phyloP scores from a whole-genome alignment of 2,329 filamentous ascomycete genomes.

The Fusarium sp. region DNA sequence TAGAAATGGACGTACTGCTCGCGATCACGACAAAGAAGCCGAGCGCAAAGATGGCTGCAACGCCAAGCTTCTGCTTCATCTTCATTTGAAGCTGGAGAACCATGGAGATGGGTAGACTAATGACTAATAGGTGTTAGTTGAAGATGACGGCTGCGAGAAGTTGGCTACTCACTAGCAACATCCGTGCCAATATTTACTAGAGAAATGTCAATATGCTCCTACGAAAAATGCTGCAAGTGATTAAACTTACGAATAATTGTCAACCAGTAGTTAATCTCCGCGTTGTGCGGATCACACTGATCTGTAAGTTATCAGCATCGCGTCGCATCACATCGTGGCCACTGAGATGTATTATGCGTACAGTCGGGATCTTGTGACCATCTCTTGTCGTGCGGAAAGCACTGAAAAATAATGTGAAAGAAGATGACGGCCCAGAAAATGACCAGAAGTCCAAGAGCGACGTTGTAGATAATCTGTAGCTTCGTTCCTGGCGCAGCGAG shows the following conservation, averaged over 20 bases:
- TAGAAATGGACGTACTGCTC: slow-evolving; percentile 39
- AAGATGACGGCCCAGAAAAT: slow-evolving; percentile 51
- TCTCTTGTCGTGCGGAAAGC: slow-evolving; percentile 50
- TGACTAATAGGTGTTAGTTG: slow-evolving; percentile 36
- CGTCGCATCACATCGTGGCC: not conserved
- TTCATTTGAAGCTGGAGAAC: slow-evolving; percentile 51
- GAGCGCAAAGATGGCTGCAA: slow-evolving; percentile 48
- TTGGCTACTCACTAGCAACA: slow-evolving; percentile 31
- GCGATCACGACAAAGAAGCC: slow-evolving; percentile 49
- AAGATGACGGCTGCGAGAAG: fast-evolving
- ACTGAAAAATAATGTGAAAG: slow-evolving; percentile 55
- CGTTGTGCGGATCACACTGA: slow-evolving; percentile 33
- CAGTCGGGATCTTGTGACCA: slow-evolving; percentile 47
- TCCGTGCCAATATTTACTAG: slow-evolving; percentile 40
- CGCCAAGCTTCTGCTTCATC: slow-evolving; percentile 49
- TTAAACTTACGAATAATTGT: slow-evolving; percentile 32
- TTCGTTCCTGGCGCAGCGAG: slow-evolving; percentile 52
- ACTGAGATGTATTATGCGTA: slow-evolving; percentile 1
- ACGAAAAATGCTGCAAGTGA: fast-evolving
- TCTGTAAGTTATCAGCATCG: slow-evolving; percentile 21
- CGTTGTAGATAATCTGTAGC: slow-evolving; percentile 53
- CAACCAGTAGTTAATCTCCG: slow-evolving; percentile 40
- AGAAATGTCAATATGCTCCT: not conserved
- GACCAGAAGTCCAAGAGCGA: slow-evolving; percentile 47
- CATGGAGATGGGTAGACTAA: slow-evolving; percentile 52